Conservation (phyloP, 768 basidiomycete genomes). For the Lactarius sp. region DNA sequence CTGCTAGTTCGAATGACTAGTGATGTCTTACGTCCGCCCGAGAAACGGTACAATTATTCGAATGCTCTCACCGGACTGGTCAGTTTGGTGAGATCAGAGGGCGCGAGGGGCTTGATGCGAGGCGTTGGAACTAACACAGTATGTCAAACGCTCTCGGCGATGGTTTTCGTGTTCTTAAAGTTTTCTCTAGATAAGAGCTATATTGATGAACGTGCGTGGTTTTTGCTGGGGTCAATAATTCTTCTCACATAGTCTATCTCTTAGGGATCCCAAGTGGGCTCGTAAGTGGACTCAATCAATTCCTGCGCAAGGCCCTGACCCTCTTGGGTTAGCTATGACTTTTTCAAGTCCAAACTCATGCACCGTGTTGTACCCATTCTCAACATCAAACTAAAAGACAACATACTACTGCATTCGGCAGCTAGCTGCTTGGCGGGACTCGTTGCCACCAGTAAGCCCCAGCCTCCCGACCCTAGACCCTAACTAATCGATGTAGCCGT, state of each 20-base stretch:
- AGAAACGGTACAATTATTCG: slow-evolving; percentile 69
- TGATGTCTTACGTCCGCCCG: slow-evolving; percentile 69
- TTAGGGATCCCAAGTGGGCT: slow-evolving; percentile 77
- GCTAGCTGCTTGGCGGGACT: slow-evolving; percentile 69
- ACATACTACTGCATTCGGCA: slow-evolving; percentile 58
- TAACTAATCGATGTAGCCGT: slow-evolving; percentile 47
- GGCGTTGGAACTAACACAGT: slow-evolving; percentile 79
- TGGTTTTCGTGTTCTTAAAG: slow-evolving; percentile 14
- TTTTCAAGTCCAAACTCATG: slow-evolving; percentile 60
- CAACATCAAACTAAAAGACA: slow-evolving; percentile 59
- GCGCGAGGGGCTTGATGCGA: slow-evolving; percentile 59
- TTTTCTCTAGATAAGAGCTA: slow-evolving; percentile 46
- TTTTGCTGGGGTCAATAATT: slow-evolving; percentile 18
- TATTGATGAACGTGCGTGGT: slow-evolving; percentile 67
- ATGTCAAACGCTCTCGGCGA: slow-evolving; percentile 28
- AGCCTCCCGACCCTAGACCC: neutral
- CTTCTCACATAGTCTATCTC: slow-evolving; percentile 4
- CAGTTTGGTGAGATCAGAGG: slow-evolving; percentile 62
- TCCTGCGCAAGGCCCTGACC: slow-evolving; percentile 2
- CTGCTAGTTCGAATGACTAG: slow-evolving; percentile 85
- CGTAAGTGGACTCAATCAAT: slow-evolving; percentile 45
- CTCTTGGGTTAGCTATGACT: slow-evolving; percentile 55
- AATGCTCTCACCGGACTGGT: slow-evolving; percentile 76
- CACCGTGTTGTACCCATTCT: slow-evolving; percentile 48
- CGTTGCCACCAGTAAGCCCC: slow-evolving; percentile 65